Evolutionary conservation across 2,329 filamentous ascomycete species (phyloP).

Genomic region (Aureobasidium sp.): DNA sequence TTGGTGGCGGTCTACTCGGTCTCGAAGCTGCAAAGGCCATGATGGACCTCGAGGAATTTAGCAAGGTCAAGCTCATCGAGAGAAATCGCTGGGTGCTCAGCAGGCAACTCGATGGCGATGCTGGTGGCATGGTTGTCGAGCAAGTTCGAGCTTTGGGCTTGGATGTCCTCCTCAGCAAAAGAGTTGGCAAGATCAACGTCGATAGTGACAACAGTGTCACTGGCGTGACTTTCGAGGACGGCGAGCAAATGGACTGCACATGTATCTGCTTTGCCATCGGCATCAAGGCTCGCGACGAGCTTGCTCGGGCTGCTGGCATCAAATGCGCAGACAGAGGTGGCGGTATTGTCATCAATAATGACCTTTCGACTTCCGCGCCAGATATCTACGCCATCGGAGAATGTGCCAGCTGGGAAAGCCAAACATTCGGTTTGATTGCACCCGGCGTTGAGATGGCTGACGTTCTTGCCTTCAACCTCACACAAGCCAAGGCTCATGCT

Average conservation of each 20-base stretch:
- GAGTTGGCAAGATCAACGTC: slow-evolving; percentile 63
- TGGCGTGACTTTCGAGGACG: slow-evolving; percentile 73
- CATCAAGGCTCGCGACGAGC: slow-evolving; percentile 69
- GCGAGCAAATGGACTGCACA: slow-evolving; percentile 65
- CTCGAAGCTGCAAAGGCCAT: slow-evolving; percentile 88
- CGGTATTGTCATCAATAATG: slow-evolving; percentile 61
- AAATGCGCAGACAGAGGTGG: slow-evolving; percentile 64
- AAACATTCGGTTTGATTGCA: slow-evolving; percentile 82
- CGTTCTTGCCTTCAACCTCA: slow-evolving; percentile 83
- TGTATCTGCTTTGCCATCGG: slow-evolving; percentile 89
- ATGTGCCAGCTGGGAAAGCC: slow-evolving; percentile 80
- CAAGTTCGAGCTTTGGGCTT: slow-evolving; percentile 71
- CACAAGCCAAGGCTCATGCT: slow-evolving; percentile 65
- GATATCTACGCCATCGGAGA: slow-evolving; percentile 84
- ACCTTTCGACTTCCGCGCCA: slow-evolving; percentile 59
- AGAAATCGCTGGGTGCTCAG: slow-evolving; percentile 75
- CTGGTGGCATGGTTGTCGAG: slow-evolving; percentile 71
- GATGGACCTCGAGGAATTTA: slow-evolving; percentile 72
- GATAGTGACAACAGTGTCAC: slow-evolving; percentile 59
- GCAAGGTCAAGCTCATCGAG: slow-evolving; percentile 70
- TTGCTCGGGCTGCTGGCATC: slow-evolving; percentile 63
- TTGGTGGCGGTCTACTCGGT: slow-evolving; percentile 77
- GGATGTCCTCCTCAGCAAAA: slow-evolving; percentile 69
- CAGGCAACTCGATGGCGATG: slow-evolving; percentile 73
- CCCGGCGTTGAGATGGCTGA: slow-evolving; percentile 91